Base-by-base conservation (phyloP, 2,329 filamentous ascomycete genomes). In the Trichoderma cornu-damae region DNA sequence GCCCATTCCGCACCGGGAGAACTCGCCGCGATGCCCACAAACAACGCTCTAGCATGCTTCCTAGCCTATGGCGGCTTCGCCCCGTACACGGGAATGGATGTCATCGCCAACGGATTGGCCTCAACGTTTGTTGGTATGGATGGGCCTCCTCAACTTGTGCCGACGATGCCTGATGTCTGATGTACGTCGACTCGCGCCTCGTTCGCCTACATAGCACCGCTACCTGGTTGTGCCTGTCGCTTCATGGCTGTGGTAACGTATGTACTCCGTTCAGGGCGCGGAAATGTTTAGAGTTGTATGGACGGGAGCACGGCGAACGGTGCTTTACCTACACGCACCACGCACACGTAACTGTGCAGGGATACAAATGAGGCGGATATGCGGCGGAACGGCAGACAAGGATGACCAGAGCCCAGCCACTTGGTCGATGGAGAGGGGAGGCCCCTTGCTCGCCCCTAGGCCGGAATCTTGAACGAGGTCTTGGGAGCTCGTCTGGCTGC, bases 381-480 rank as follows among this genome's bases (percentile, higher is more conserved):
- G 64, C 59, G 59, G 56, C 62, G 47, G 57, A 53, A 60, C 66
- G 65, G 67, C 62, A 67, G 65, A 68, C 67, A 59, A 61, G 67
- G 67, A 62, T 64, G 51, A 34, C 28, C 37, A 42, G 40, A 59
- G 60, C 61, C 61, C 62, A 59, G 60, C 61, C 59, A 61, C 59
- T 65, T 54, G 65, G 54, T 61, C 52, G 59, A 66, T 67, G 66
- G 64, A 63, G 64, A 64, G 55, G 18, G 57, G 28, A 58, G 63
- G 59, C 60, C 59, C 66, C 66, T 64, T 66, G 56, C 48, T 46
- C 12, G 34, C 35, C n/a, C 49, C 48, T 37, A 53, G 46, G n/a
- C 37, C 30, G 37, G 46, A 18, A 44, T 50, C 47, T 58, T 22
- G 30, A 28, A 54, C 20, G 37, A 38, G 37, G 28, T 9, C 9